Percentiles rank a stretch among this genome's conserved stretches.
Evolutionary conservation across 768 basidiomycete species (phyloP).

Genomic region (Amanita inopinata): DNA sequence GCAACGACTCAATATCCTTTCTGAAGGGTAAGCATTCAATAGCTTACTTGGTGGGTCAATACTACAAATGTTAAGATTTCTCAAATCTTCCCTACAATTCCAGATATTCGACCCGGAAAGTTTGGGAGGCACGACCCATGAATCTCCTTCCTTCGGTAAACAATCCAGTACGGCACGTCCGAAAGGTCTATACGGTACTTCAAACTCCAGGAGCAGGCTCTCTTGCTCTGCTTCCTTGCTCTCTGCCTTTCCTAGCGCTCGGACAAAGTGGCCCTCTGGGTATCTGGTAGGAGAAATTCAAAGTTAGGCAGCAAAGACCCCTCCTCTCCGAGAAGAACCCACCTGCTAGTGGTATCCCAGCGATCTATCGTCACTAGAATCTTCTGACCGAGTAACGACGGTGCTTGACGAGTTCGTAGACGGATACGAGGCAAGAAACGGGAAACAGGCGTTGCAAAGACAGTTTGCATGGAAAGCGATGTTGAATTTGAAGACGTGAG

Average conservation of each 20-base stretch:
- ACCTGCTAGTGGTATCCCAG: conserved; percentile 75
- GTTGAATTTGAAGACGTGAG: conserved; percentile 70
- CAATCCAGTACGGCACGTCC: conserved; percentile 93
- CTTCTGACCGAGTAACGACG: conserved; percentile 81
- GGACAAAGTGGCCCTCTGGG: conserved; percentile 95
- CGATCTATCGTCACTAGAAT: conserved; percentile 92
- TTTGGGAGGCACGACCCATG: conserved; percentile 88
- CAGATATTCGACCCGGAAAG: conserved; percentile 37
- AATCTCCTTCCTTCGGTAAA: conserved; percentile 80
- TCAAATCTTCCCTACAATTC: conserved; percentile 80
- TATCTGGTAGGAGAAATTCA: conserved; percentile 29
- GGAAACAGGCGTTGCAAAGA: conserved; percentile 91
- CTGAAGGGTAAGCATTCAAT: not conserved
- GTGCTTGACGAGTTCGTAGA: conserved; percentile 90
- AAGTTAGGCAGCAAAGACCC: not conserved
- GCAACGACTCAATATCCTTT: not conserved
- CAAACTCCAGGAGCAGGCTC: conserved; percentile 86
- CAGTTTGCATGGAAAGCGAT: conserved; percentile 79
- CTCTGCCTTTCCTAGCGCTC: conserved; percentile 82
- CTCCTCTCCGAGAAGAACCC: not conserved
- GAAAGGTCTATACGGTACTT: conserved; percentile 93
- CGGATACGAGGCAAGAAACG: conserved; percentile 88
- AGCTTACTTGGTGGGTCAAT: conserved; percentile 86
- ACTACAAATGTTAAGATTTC: conserved; percentile 83
- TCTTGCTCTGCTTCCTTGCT: conserved; percentile 97